Evolutionary conservation across 208 protist species (phyloP).

Genomic region (Wallacemonas sp.): DNA sequence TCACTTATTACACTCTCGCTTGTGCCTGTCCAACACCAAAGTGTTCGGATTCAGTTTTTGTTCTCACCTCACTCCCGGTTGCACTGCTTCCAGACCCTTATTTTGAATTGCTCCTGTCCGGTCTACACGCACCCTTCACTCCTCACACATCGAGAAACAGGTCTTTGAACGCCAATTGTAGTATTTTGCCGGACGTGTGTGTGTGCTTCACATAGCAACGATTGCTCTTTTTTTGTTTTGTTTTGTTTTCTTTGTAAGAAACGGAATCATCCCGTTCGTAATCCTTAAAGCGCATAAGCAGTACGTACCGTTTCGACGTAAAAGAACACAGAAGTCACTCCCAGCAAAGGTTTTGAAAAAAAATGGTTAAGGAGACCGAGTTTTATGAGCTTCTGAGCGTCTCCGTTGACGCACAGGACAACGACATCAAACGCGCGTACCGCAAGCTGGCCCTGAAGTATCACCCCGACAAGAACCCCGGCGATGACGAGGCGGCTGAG

Average conservation of each 20-base stretch:
- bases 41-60: not conserved
- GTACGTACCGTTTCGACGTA: no score
- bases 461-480: slow-evolving; percentile 91
- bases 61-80: no score
- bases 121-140: no score
- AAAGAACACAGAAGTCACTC: no score
- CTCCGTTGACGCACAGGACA: slow-evolving; percentile 61
- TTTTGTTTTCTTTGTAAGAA: not conserved
- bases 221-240: not conserved
- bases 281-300: no score
- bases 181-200: no score
- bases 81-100: no score
- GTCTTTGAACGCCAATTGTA: no score
- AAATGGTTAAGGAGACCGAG: slow-evolving; percentile 88
- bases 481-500: slow-evolving; percentile 69
- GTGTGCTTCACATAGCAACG: no score
- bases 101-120: no score
- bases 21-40: slow-evolving; percentile 6
- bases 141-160: no score
- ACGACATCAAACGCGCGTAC: slow-evolving; percentile 91
- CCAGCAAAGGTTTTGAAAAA: not conserved
- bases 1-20: slow-evolving; percentile 19
- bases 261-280: no score
- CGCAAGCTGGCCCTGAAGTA: slow-evolving; percentile 81
- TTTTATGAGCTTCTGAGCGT: slow-evolving; percentile 86